These are phyloP conservation scores for Elsinoe ampelina DNA, from an alignment of 2,329 filamentous ascomycete species.

Conservation along the genomic window DNA sequence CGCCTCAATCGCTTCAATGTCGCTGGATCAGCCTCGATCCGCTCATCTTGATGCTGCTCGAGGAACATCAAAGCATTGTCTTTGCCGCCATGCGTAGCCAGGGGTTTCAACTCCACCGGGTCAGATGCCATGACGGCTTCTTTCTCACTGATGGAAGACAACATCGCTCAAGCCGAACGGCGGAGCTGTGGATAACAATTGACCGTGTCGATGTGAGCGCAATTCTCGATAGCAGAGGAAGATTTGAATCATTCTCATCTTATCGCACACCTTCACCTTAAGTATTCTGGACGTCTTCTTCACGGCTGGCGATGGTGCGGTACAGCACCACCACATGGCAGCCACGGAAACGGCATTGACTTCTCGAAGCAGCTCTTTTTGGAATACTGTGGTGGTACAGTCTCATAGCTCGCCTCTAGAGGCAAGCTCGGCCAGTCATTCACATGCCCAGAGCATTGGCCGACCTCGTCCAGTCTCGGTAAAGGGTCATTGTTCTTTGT, in stretches of 20 bases:
- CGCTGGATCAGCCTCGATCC: neutral
- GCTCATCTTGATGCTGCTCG: neutral
- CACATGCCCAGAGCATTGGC: neutral
- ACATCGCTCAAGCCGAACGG: too few relatives aligned
- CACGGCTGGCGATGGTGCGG: neutral
- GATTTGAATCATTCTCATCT: neutral
- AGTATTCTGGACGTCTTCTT: neutral
- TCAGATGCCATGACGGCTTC: neutral
- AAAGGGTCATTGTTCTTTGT: too few relatives aligned
- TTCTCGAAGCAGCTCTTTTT: neutral
- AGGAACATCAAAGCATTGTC: constrained; percentile 5
- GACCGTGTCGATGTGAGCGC: too few relatives aligned
- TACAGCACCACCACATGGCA: neutral
- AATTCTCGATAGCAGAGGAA: neutral
- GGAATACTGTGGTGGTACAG: neutral
- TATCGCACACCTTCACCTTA: neutral
- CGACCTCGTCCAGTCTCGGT: too few relatives aligned
- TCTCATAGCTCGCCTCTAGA: neutral
- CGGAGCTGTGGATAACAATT: too few relatives aligned
- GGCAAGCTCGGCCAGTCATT: neutral
- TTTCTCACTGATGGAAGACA: neutral
- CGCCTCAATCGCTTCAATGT: neutral
- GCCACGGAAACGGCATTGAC: neutral
- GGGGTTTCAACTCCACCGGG: neutral
- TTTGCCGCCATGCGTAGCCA: neutral